Conservation (phyloP, 306 rosid species). For the Lathyrus sativus region DNA sequence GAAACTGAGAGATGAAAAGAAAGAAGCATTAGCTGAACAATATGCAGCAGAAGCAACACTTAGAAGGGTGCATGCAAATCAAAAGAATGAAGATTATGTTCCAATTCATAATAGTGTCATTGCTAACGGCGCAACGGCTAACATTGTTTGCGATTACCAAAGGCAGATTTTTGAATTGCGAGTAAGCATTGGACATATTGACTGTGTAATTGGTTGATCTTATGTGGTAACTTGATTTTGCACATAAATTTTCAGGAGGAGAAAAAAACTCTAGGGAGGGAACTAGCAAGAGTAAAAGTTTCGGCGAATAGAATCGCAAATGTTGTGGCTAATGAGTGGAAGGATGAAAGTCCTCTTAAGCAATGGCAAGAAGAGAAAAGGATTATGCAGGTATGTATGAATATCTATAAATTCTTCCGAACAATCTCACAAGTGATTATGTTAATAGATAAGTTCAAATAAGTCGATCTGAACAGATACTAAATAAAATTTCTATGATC, state of each 20-base stretch:
- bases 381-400: constrained; percentile 63
- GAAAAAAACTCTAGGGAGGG: constrained; percentile 82
- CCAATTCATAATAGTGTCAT: constrained; percentile 51
- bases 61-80: constrained; percentile 71
- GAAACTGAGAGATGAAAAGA: constrained; percentile 70
- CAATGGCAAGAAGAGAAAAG: constrained; percentile 96
- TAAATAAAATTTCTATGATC: constrained; percentile 2
- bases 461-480: neutral
- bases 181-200: constrained; percentile 35
- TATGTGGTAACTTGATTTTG: constrained; percentile 34
- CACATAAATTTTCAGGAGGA: constrained; percentile 59
- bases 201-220: constrained; percentile 15
- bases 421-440: neutral
- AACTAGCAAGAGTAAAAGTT: constrained; percentile 78
- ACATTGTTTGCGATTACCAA: constrained; percentile 68
- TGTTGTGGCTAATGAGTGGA: constrained; percentile 92
- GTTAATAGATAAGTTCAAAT: neutral
- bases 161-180: constrained; percentile 63
- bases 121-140: constrained; percentile 74
- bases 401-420: neutral
- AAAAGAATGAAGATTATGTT: constrained; percentile 62
- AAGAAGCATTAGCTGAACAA: constrained; percentile 76
- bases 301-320: constrained; percentile 80
- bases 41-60: constrained; percentile 90
- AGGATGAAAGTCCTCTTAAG: constrained; percentile 83